phyloP scores from a whole-genome alignment of 805 yeast genomes.

The Suhomyces sp. region DNA sequence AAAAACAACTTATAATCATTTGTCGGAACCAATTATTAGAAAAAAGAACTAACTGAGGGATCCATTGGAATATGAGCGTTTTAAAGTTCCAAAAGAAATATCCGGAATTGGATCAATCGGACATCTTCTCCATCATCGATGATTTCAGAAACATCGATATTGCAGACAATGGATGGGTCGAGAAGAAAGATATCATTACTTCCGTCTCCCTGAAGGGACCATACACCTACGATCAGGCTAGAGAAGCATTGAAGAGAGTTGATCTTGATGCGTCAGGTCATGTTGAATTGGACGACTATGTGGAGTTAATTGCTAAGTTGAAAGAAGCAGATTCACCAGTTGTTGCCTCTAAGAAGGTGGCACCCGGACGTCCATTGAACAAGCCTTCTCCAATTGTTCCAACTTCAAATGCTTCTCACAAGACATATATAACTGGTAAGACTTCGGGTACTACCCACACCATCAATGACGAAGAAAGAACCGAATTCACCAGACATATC shows the following conservation, averaged over 20 bases:
- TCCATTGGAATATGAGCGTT: slow-evolving; percentile 34
- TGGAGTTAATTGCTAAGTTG: slow-evolving; percentile 76
- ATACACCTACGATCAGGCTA: slow-evolving; percentile 85
- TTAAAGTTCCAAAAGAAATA: slow-evolving; percentile 65
- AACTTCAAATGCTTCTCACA: slow-evolving; percentile 50
- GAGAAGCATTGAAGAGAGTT: slow-evolving; percentile 89
- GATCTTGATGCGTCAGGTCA: slow-evolving; percentile 96
- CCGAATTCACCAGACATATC: slow-evolving; percentile 94
- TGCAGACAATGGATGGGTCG: slow-evolving; percentile 93
- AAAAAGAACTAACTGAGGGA: too few relatives aligned
- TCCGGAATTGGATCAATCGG: slow-evolving; percentile 84
- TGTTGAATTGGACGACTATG: slow-evolving; percentile 94
- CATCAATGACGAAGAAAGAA: slow-evolving; percentile 93
- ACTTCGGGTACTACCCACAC: slow-evolving; percentile 95
- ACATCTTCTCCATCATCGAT: slow-evolving; percentile 79
- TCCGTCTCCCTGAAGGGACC: slow-evolving; percentile 76
- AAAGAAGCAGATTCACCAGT: slow-evolving; percentile 43
- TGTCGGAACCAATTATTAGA: too few relatives aligned
- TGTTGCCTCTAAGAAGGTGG: slow-evolving; percentile 5
- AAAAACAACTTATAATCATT: too few relatives aligned
- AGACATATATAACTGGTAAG: slow-evolving; percentile 80
- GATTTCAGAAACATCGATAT: slow-evolving; percentile 80
- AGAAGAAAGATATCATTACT: slow-evolving; percentile 86
- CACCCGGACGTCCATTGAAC: slow-evolving; percentile 23
- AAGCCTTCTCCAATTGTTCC: slow-evolving; percentile 36